phyloP scores from a whole-genome alignment of 2,329 filamentous ascomycete genomes.

The Drechslerella coelobrocha region DNA sequence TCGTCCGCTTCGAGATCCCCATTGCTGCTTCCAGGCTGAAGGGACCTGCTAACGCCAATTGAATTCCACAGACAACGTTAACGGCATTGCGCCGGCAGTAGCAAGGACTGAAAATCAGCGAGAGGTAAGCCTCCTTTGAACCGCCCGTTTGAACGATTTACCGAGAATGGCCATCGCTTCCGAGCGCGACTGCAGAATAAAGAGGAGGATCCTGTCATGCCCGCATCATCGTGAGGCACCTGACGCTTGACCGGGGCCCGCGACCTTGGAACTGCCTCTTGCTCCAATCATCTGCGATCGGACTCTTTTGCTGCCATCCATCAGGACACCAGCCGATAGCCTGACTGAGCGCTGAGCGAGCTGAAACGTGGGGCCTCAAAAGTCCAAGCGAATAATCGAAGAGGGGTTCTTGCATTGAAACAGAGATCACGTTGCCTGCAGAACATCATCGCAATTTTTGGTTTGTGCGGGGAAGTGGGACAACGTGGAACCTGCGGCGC shows the following conservation, averaged over 20 bases:
- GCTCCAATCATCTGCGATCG: slow-evolving; percentile 24
- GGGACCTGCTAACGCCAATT: too few species aligned
- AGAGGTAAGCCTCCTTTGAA: slow-evolving; percentile 42
- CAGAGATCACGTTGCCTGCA: slow-evolving; percentile 36
- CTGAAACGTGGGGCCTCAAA: slow-evolving; percentile 2
- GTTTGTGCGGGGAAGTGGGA: slow-evolving; percentile 49
- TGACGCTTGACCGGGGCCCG: slow-evolving; percentile 15
- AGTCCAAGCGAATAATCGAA: slow-evolving; percentile 18
- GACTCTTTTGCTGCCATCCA: slow-evolving; percentile 18
- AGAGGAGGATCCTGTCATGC: slow-evolving; percentile 27
- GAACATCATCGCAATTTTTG: slow-evolving; percentile 33
- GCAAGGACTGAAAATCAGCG: too few species aligned
- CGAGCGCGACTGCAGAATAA: slow-evolving; percentile 19
- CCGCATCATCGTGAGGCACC: slow-evolving; percentile 28
- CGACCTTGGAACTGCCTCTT: slow-evolving; percentile 27
- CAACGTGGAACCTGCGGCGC: slow-evolving; percentile 21
- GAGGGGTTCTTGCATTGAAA: slow-evolving; percentile 24
- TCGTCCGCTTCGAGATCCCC: too few species aligned
- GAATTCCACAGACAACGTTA: slow-evolving; percentile 5
- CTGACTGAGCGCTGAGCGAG: not conserved
- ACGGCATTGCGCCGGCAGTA: slow-evolving; percentile 6
- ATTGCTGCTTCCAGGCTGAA: too few species aligned
- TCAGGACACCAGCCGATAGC: not conserved
- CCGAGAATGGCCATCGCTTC: slow-evolving; percentile 25
- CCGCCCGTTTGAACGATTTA: slow-evolving; percentile 32